phyloP scores from a whole-genome alignment of 441 rosid genomes.

The Pelargonium myrrhifolium region DNA sequence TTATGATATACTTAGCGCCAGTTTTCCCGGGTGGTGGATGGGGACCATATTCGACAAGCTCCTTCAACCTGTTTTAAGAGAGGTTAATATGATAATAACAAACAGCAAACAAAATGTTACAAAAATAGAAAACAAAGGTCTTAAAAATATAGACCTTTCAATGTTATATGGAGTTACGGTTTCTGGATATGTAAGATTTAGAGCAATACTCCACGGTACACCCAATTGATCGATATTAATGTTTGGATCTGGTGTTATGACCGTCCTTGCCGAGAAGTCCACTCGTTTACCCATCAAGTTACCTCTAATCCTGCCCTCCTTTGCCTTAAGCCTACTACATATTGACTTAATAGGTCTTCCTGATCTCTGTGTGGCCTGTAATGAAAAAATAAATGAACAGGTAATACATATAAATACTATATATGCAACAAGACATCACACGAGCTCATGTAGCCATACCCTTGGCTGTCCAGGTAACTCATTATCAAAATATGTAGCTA shows the following conservation, averaged over 20 bases:
- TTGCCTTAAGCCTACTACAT: slow-evolving; percentile 96
- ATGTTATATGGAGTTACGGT: slow-evolving; percentile 98
- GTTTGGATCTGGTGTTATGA: slow-evolving; percentile 93
- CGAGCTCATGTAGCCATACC: slow-evolving; percentile 37
- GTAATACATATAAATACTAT: not conserved
- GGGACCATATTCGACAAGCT: slow-evolving; percentile 96
- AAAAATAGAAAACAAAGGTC: not conserved
- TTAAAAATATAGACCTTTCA: slow-evolving; percentile 49
- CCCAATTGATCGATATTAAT: slow-evolving; percentile 93
- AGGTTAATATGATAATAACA: not conserved
- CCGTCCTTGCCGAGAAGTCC: slow-evolving; percentile 95
- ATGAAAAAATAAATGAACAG: slow-evolving; percentile 10
- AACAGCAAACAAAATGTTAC: not conserved
- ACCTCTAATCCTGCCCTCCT: slow-evolving; percentile 96
- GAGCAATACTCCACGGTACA: slow-evolving; percentile 98
- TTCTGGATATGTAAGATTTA: slow-evolving; percentile 95
- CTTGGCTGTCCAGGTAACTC: slow-evolving; percentile 99
- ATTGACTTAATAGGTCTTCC: slow-evolving; percentile 98
- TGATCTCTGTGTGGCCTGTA: slow-evolving; percentile 96
- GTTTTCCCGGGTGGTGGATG: slow-evolving; percentile 99
- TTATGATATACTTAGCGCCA: slow-evolving; percentile 92
- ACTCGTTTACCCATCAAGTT: slow-evolving; percentile 99
- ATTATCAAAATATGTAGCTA: slow-evolving; percentile 95
- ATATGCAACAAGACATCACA: not conserved
- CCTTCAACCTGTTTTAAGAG: slow-evolving; percentile 58